phyloP scores from a whole-genome alignment of 2,329 filamentous ascomycete genomes.

The Lachnellula willkommii region DNA sequence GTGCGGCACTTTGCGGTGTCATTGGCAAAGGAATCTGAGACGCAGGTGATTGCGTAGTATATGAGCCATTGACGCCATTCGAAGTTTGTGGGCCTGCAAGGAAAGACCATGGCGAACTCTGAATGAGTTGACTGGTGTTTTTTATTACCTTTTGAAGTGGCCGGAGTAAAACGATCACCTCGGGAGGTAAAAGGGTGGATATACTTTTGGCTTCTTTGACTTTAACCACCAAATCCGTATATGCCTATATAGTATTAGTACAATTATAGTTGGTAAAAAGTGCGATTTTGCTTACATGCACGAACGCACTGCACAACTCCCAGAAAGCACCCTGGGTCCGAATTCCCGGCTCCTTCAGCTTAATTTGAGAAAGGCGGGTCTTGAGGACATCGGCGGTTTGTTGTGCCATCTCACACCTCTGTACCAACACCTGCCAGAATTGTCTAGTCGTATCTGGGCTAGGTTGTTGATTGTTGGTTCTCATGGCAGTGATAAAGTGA shows the following conservation, averaged over 20 bases:
- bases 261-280: constrained; percentile 18
- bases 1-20: constrained; percentile 81
- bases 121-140: constrained; percentile 70
- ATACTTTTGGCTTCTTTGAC: constrained; percentile 49
- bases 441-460: constrained; percentile 55
- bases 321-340: constrained; percentile 59
- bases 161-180: constrained; percentile 68
- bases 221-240: constrained; percentile 58
- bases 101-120: constrained; percentile 57
- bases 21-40: constrained; percentile 63
- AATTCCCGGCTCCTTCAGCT: constrained; percentile 75
- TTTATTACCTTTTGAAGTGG: constrained; percentile 80
- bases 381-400: constrained; percentile 70
- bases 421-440: constrained; percentile 65
- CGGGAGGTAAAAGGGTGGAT: constrained; percentile 49
- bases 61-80: constrained; percentile 22
- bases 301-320: constrained; percentile 69
- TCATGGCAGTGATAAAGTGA: constrained; percentile 60
- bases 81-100: constrained; percentile 33
- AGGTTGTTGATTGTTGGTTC: constrained; percentile 56
- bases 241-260: constrained; percentile 42
- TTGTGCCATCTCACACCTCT: constrained; percentile 64
- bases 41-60: constrained; percentile 33
- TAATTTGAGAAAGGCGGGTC: constrained; percentile 68
- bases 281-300: constrained; percentile 38